Base-by-base conservation (phyloP, 176 grass and related monocot genomes). In the Aegilops tauschii region DNA sequence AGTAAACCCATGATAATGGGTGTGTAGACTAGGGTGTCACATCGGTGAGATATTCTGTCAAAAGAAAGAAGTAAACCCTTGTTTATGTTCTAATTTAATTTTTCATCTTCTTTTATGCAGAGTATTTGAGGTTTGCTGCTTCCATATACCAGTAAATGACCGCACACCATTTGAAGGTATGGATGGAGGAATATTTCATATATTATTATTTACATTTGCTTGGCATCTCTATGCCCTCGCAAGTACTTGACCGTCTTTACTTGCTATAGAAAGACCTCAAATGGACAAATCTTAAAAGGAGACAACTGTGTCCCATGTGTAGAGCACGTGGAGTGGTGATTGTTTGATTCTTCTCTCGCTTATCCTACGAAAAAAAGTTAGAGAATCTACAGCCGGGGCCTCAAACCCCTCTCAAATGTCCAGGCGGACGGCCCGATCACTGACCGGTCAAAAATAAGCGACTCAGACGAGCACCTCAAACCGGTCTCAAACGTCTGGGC, bases 101-200 rank as follows among this genome's bases (percentile, higher is more conserved):
- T 11, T n/a, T 9, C 10, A 9, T 42, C 9, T 47, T 31, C 27
- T 82, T 61, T 79, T 29, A 76, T 80, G 4, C 74, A 95, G 93
- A 87, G 86, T 89, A 28, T 95, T 93, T 84, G 89, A 95, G 69
- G 91, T 95, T 28, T 65, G 86, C 44, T 95, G 93, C 85, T 91
- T 95, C 39, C 93, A 95, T 79, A 87, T 93, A 78, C 93, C 93
- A 17, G 49, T 93, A 65, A 87, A 93, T 36, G 91, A 93, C 80
- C 89, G 89, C 37, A 93, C 93, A 80, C 71, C 91, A 64, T 95
- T 91, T 80, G 81, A 93, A 93, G 91, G 93, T 95, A 81, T 27
- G 4, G 31, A n/a, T 1, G 67, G 49, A 56, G 9, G 47, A 8
- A 1, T 70, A 9, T 52, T 82, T 69, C 8, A 13, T 28, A 18